A percentile compares a stretch with the other conserved stretches of the same genome.
Evolutionary conservation across 2,329 filamentous ascomycete species (phyloP).

Genomic region (Colletotrichum echinochloae): DNA sequence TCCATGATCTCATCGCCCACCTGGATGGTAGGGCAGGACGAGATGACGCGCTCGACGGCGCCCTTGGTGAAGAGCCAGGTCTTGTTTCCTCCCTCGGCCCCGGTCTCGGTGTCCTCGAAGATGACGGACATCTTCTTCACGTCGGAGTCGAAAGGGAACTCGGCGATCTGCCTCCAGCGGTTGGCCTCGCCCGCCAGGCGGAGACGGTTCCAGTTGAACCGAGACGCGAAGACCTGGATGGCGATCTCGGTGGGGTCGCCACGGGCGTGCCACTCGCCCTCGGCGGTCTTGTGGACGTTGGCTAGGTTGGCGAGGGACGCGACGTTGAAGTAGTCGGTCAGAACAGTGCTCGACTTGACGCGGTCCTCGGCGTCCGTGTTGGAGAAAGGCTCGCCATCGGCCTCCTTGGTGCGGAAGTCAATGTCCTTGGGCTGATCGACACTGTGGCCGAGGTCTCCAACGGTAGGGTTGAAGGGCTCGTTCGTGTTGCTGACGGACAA

Average conservation of each 20-base stretch:
- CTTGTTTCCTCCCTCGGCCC: conserved; percentile 41
- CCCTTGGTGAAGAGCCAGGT: conserved; percentile 72
- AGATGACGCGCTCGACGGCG: conserved; percentile 76
- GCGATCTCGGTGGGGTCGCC: conserved; percentile 80
- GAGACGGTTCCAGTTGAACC: conserved; percentile 73
- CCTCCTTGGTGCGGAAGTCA: conserved; percentile 45
- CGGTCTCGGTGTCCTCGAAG: conserved; percentile 59
- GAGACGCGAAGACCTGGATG: conserved; percentile 78
- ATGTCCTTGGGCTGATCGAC: conserved; percentile 52
- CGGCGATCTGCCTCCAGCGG: conserved; percentile 69
- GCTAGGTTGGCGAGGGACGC: conserved; percentile 76
- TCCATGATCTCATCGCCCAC: conserved; percentile 57
- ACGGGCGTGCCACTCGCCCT: conserved; percentile 70
- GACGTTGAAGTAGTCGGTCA: conserved; percentile 70
- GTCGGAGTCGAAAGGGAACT: conserved; percentile 80
- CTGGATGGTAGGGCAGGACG: conserved; percentile 67
- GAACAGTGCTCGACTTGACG: conserved; percentile 50
- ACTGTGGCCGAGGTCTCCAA: conserved; percentile 59
- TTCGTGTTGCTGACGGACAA: conserved; percentile 61
- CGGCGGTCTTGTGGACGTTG: conserved; percentile 65
- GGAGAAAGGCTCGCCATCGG: conserved; percentile 45
- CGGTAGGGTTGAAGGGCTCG: conserved; percentile 69
- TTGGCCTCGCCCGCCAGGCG: conserved; percentile 63
- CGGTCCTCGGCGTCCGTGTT: conserved; percentile 47
- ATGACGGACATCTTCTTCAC: conserved; percentile 84